Percentiles rank a stretch among this genome's conserved stretches.
Conservation (phyloP, 768 basidiomycete genomes). For the Pleurotus tuber-regium region DNA sequence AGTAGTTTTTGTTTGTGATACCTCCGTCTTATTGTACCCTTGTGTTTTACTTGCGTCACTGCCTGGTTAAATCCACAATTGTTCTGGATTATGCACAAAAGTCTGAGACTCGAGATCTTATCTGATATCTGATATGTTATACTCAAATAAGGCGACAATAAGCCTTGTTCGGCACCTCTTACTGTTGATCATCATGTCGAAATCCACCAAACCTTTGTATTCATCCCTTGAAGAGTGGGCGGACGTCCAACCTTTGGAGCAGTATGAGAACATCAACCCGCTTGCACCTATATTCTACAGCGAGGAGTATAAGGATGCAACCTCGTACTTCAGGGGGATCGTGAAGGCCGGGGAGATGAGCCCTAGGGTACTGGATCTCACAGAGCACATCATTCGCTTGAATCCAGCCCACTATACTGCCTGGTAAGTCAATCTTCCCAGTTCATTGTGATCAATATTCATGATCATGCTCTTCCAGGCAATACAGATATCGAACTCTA, state of each 20-base stretch:
- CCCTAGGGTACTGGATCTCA: slow-evolving; percentile 78
- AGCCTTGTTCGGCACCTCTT: background rate
- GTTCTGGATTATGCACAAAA: background rate
- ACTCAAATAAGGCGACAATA: background rate
- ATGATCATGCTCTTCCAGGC: slow-evolving; percentile 50
- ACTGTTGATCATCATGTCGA: background rate
- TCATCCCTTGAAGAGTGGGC: slow-evolving; percentile 70
- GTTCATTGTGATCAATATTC: background rate
- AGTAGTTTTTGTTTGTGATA: slow-evolving; percentile 14
- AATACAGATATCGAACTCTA: slow-evolving; percentile 90
- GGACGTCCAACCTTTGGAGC: slow-evolving; percentile 76
- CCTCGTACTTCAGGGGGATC: slow-evolving; percentile 88
- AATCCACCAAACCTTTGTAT: slow-evolving; percentile 36
- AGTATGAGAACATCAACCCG: slow-evolving; percentile 76
- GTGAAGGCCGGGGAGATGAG: slow-evolving; percentile 77
- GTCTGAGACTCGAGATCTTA: background rate
- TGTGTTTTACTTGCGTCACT: slow-evolving; percentile 3
- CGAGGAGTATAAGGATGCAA: slow-evolving; percentile 88
- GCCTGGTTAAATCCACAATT: background rate
- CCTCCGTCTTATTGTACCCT: slow-evolving; percentile 16
- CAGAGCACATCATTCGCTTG: slow-evolving; percentile 82
- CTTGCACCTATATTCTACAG: slow-evolving; percentile 93
- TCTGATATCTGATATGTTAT: background rate
- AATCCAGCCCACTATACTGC: slow-evolving; percentile 98
- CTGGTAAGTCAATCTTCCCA: slow-evolving; percentile 57